A percentile compares a stretch with the other conserved stretches of the same genome.
These are phyloP conservation scores for Neotropicomus parvogracilis DNA, from an alignment of 1,284 basidiomycete genomes.

Conservation along the genomic window DNA sequence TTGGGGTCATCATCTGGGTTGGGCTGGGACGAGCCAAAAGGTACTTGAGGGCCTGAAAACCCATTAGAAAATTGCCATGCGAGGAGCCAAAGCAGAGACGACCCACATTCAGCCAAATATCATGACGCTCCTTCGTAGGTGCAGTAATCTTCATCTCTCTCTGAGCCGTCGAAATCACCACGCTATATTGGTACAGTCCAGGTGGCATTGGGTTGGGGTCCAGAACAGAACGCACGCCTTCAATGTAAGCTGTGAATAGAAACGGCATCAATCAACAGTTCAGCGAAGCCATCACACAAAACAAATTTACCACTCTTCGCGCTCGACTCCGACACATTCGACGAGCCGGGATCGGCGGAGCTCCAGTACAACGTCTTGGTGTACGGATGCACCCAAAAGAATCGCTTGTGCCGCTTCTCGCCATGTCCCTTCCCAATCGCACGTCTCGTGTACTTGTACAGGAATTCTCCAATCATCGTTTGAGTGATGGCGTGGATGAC, in stretches of 20 bases:
- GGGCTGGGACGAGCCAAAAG: conserved; percentile 69
- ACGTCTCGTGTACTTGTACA: conserved; percentile 95
- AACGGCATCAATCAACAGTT: conserved; percentile 13
- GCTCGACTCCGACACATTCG: conserved; percentile 83
- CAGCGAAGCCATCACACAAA: conserved; percentile 8
- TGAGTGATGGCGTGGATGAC: conserved; percentile 97
- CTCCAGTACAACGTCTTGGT: conserved; percentile 99
- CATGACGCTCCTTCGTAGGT: conserved; percentile 89
- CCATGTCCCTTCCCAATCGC: conserved; percentile 90
- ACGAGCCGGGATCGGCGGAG: conserved; percentile 87
- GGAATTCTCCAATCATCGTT: conserved; percentile 99
- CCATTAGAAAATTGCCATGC: conserved; percentile 11
- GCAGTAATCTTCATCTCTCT: conserved; percentile 98
- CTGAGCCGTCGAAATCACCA: conserved; percentile 89
- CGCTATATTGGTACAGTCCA: conserved; percentile 88
- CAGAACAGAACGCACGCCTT: conserved; percentile 84
- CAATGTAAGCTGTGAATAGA: conserved; percentile 81
- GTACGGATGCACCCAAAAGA: conserved; percentile 99
- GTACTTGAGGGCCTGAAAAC: conserved; percentile 74
- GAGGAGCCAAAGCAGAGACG: conserved; percentile 3
- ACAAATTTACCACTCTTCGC: conserved; percentile 88
- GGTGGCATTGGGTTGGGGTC: conserved; percentile 93
- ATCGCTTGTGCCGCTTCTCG: conserved; percentile 88
- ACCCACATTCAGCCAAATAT: conserved; percentile 89
- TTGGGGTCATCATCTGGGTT: conserved; percentile 42